A percentile compares a stretch with the other conserved stretches of the same genome.
Evolutionary conservation across 2,329 filamentous ascomycete species (phyloP).

Genomic region (Teratosphaeria nubilosa): DNA sequence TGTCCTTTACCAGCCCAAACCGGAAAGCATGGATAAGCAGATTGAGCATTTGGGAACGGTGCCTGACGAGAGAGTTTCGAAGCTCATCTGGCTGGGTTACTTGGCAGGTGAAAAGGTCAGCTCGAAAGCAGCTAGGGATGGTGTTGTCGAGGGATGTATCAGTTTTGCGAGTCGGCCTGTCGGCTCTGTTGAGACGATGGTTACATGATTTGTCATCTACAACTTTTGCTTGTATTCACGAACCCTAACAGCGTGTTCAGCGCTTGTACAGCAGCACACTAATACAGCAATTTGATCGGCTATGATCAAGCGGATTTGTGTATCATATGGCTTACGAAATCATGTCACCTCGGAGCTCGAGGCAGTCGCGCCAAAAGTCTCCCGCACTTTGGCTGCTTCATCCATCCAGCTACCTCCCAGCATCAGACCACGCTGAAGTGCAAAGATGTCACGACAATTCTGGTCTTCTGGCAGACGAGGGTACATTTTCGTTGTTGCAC

Average conservation of each 20-base stretch:
- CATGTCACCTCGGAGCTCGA: not conserved
- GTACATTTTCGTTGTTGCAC: not conserved
- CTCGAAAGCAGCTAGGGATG: conserved; percentile 69
- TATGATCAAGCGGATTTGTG: not conserved
- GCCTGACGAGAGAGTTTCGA: conserved; percentile 66
- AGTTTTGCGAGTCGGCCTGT: conserved; percentile 79
- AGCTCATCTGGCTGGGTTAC: conserved; percentile 82
- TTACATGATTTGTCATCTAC: conserved; percentile 27
- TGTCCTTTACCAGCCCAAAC: conserved; percentile 52
- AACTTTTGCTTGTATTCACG: not conserved
- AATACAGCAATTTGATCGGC: not conserved
- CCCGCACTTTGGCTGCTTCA: not conserved
- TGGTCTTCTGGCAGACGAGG: not conserved
- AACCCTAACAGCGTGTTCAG: not conserved
- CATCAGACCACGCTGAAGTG: not conserved
- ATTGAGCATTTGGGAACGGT: conserved; percentile 59
- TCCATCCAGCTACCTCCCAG: not conserved
- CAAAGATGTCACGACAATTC: not conserved
- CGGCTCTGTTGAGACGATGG: conserved; percentile 74
- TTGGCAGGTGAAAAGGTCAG: conserved; percentile 78
- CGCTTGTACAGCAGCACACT: not conserved
- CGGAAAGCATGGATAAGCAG: conserved; percentile 21
- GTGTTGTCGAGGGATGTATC: conserved; percentile 78
- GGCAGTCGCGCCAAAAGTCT: not conserved
- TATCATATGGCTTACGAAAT: not conserved